A percentile compares a stretch with the other conserved stretches of the same genome.
phyloP scores from a whole-genome alignment of 139 green algal species.

The Chlamydomonas schloesseri region DNA sequence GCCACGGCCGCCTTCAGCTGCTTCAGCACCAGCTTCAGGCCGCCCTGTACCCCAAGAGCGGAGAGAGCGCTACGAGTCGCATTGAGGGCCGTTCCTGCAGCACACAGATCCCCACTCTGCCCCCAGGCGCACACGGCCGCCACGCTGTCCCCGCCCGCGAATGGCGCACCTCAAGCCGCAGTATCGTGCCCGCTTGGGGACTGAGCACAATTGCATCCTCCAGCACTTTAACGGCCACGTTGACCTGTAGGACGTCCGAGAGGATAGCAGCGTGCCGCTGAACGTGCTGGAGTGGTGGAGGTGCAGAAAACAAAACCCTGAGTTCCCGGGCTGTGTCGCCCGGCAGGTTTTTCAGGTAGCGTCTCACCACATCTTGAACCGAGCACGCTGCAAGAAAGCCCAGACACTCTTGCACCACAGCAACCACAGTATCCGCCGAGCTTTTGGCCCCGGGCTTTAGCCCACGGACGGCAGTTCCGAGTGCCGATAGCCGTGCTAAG shows the following conservation, averaged over 20 bases:
- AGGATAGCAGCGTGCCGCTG: too few species aligned
- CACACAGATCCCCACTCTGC: too few species aligned
- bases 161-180: constrained; percentile 29
- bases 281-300: too few species aligned
- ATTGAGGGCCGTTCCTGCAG: background rate
- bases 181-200: constrained; percentile 30
- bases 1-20: background rate
- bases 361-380: constrained; percentile 14
- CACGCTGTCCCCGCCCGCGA: background rate
- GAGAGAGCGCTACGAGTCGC: background rate
- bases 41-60: constrained; percentile 46
- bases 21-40: constrained; percentile 41
- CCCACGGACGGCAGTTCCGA: background rate
- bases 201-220: constrained; percentile 29
- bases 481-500: constrained; percentile 3
- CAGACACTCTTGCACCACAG: constrained; percentile 23
- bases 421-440: constrained; percentile 16
- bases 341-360: too few species aligned
- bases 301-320: too few species aligned
- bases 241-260: background rate
- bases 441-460: constrained; percentile 29
- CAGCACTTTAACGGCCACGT: constrained; percentile 16
- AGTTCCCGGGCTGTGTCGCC: too few species aligned
- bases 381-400: background rate
- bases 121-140: background rate